These are phyloP conservation scores for Mercurialis annua DNA, from an alignment of 345 rosid species.

Conservation along the genomic window DNA sequence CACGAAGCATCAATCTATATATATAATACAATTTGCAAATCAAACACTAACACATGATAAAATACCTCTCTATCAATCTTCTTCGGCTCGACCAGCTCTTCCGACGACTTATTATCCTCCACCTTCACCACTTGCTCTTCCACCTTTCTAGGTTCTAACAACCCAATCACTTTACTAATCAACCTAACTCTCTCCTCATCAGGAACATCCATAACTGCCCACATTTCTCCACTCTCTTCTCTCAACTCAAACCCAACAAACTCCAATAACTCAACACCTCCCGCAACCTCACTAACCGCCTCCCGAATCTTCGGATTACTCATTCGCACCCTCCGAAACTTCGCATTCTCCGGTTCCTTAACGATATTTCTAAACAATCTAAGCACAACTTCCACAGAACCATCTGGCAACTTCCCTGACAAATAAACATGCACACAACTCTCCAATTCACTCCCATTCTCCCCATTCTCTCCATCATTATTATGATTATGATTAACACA, in stretches of 20 bases:
- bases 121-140: conserved; percentile 22
- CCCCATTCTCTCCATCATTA: conserved; percentile 20
- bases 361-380: conserved; percentile 67
- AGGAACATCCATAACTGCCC: conserved; percentile 75
- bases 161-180: conserved; percentile 42
- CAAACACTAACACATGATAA: not conserved
- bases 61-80: conserved; percentile 80
- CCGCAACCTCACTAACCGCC: conserved; percentile 66
- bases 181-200: conserved; percentile 35
- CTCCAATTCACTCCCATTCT: conserved; percentile 37
- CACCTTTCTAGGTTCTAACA: conserved; percentile 49
- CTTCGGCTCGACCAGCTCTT: conserved; percentile 42
- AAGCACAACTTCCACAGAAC: conserved; percentile 56
- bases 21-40: not conserved
- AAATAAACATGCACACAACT: conserved; percentile 46
- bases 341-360: conserved; percentile 72
- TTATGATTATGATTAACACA: conserved; percentile 35
- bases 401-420: conserved; percentile 57
- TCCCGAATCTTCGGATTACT: conserved; percentile 81
- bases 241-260: conserved; percentile 61
- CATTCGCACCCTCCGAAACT: conserved; percentile 81
- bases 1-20: not conserved
- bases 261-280: conserved; percentile 79
- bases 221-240: conserved; percentile 73
- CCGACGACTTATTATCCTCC: conserved; percentile 36